Evolutionary conservation across 495 filamentous ascomycete genomes (phyloP), one percentile per base, ranked within the genome.

Genomic region (Bryoglossum gracile): DNA sequence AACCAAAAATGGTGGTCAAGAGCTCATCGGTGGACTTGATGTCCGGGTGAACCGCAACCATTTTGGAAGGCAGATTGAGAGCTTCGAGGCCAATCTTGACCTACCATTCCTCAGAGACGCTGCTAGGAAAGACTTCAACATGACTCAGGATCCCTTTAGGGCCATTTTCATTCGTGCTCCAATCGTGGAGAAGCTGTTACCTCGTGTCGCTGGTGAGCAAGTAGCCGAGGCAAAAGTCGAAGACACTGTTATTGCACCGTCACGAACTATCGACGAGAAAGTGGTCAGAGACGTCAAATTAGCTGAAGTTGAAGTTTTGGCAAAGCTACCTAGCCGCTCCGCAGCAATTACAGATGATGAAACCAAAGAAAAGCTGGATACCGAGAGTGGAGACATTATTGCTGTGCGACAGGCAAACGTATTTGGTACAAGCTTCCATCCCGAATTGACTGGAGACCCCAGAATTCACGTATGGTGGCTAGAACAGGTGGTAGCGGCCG

Each of bases 381-480:
- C 68, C 8, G 73, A 73, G 53, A 71, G 72, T n/a, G 86, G 81
- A 11, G 87, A 94, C 58, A 89, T 98, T 37, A 78, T 98, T 39
- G 92, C 92, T 6, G 87, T 98, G 36, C 74, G 77, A 48, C 91
- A 97, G 66, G 86, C 87, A 10, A 96, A 97, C 68, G 87, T 95
- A 1, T 89, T 98, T 51, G 94, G 89, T 4, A 97, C 89, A 5
- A 95, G 89, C 61, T 98, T 97, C 61, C 94, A 98, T 60, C 92
- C 94, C 0, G 94, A 98, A 64, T 65, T 98, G 60, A 98, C 91
- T 18, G 80, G 79, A 18, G 92, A 98, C 65, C 70, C 78, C 49
- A 74, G 92, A 57, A 96, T 97, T 57, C 92, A 98, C 66, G 67
- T 78, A 3, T 98, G 92, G 92, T 98, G 92, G 92, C 58, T 98